A percentile compares a stretch with the other conserved stretches of the same genome.
These are phyloP conservation scores for Angomonas ambiguus DNA, from an alignment of 208 protist species.

Conservation along the genomic window DNA sequence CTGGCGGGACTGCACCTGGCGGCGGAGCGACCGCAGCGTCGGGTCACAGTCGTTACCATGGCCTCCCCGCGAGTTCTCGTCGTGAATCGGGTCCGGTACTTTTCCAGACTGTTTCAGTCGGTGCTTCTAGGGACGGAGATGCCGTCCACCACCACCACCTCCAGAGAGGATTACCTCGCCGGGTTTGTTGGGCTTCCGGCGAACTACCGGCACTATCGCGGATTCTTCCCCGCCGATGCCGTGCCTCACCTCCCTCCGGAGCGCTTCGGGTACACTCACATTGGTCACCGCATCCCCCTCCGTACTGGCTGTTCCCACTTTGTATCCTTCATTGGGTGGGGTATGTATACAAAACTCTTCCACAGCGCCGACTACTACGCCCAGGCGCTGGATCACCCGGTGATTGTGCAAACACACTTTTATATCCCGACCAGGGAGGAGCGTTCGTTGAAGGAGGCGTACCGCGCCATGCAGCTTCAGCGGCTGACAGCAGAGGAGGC, in stretches of 20 bases:
- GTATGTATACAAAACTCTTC: slow-evolving; percentile 51
- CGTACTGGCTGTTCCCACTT: slow-evolving; percentile 48
- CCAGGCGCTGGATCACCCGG: slow-evolving; percentile 37
- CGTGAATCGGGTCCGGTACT: not conserved
- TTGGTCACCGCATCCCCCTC: slow-evolving; percentile 45
- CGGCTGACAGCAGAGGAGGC: not conserved
- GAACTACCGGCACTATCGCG: slow-evolving; percentile 59
- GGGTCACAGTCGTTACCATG: slow-evolving; percentile 59
- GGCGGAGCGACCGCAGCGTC: slow-evolving; percentile 32
- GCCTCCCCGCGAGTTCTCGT: slow-evolving; percentile 55
- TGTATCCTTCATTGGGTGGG: slow-evolving; percentile 44
- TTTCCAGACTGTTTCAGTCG: not conserved
- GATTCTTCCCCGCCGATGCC: slow-evolving; percentile 46
- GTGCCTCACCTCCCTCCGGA: slow-evolving; percentile 45
- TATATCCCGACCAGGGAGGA: slow-evolving; percentile 14
- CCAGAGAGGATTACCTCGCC: slow-evolving; percentile 15
- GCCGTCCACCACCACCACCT: not conserved
- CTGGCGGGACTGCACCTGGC: slow-evolving; percentile 52
- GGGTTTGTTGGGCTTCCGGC: slow-evolving; percentile 24
- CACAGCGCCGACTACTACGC: slow-evolving; percentile 57
- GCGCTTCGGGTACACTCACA: slow-evolving; percentile 44
- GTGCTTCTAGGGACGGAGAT: not conserved
- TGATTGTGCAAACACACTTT: slow-evolving; percentile 47
- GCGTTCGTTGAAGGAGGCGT: too few relatives aligned
- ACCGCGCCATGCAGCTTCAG: slow-evolving; percentile 6